Evolutionary conservation across 331 rosid species (phyloP), one percentile per base, ranked within the genome.

Genomic region (Spiraea crenata): DNA sequence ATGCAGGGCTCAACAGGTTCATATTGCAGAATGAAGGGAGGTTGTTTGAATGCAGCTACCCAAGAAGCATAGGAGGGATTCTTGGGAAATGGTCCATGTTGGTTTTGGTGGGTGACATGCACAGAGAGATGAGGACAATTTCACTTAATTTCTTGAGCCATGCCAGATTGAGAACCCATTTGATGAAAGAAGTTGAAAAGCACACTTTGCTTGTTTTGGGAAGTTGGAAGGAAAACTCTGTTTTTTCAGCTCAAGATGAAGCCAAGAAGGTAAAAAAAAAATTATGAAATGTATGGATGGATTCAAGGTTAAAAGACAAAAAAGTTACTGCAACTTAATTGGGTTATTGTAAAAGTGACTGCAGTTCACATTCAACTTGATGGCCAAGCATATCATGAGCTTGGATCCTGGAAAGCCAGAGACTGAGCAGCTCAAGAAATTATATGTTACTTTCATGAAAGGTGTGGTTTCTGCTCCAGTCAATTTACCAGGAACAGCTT

Each of bases 41-140:
- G 76, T 62, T 91, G 82, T 95, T 95, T 41, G 96, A 95, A 76
- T 89, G 96, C 70, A 95, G 99, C 74, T 95, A 95, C 48, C 99
- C 99, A 1, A 80, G 86, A 81, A 95, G 99, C 95, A 89, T 95
- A 67, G 96, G 96, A 25, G 99, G 98, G 35, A 91, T 95, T 82
- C 88, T 95, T 1, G 99, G 99, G 9, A 95, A 95, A 83, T 95
- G 99, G 99, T 95, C 99, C 42, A 95, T 95, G 99, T 63, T 95
- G 82, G 99, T 95, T 16, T 55, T 92, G 3, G 99, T 91, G 13
- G 99, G 99, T 15, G 99, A 95, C 90, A 95, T 95, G 99, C 99
- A 95, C 25, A 86, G 90, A 76, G 93, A 89, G 61, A 91, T 95
- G 99, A 80, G 99, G 71, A 76, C 64, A 45, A 91, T 95, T 25